Base-by-base conservation (phyloP, 805 yeast genomes). In the Ogataea trehaloabstinens region DNA sequence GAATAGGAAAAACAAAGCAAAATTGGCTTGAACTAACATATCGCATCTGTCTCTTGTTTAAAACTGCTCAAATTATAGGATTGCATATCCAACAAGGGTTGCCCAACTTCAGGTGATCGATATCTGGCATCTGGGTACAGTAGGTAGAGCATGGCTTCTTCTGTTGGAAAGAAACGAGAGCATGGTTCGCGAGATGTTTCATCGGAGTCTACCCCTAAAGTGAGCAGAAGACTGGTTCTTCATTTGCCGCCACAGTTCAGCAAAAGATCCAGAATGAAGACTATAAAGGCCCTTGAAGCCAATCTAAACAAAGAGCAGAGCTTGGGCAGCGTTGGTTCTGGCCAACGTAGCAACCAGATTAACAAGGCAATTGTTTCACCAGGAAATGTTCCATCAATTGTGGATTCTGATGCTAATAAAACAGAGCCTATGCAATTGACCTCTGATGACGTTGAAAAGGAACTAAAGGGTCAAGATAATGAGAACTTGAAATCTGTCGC, bases 211-310 rank as follows among this genome's bases (percentile, higher is more conserved):
- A 40, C 40, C 15, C 22, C 38, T 31, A 41, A 41, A 42, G 32
- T 47, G 19, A 37, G 37, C 30, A 47, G 44, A 35, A 31, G 52
- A 27, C 37, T 48, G 6, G 46, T 45, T 12, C 28, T 51, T 10
- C 55, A 49, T 24, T 31, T 47, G 21, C 49, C 55, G 8, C 49
- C 52, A 7, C 38, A 37, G 19, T 43, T 51, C 20, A 34, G 42
- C 36, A 44, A 37, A 30, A 25, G 30, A 21, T 13, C 42, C n/a
- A 34, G 30, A n/a, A 19, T 37, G 5, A 34, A 31, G 16, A 11
- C 31, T 10, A 8, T 28, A 13, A 11, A 24, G 25, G 25, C 10
- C n/a, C 10, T 10, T 24, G 31, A 17, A 11, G n/a, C n/a, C n/a
- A n/a, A 13, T 10, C 31, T 10, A 10, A 11, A 13, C 31, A n/a